Evolutionary conservation across 2,329 filamentous ascomycete species (phyloP).

Genomic region (Colletotrichum neosansevieriae): DNA sequence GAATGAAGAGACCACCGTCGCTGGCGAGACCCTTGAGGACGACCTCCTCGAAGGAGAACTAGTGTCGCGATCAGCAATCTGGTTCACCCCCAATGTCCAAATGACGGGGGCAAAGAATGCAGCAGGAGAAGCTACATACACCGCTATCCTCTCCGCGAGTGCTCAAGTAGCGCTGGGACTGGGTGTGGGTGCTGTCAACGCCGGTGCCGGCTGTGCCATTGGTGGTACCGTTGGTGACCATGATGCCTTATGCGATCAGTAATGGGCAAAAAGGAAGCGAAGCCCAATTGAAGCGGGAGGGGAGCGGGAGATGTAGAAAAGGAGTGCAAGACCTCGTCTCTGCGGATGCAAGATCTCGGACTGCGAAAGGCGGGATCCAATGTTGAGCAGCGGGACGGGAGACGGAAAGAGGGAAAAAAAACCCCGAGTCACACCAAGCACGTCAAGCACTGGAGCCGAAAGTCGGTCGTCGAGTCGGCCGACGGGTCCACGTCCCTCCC

Average conservation of each 20-base stretch:
- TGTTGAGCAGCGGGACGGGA: conserved; percentile 13
- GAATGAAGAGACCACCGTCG: conserved; percentile 91
- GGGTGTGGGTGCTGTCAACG: conserved; percentile 52
- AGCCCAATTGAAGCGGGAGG: conserved; percentile 17
- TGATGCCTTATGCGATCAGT: conserved; percentile 44
- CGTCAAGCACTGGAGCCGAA: conserved; percentile 39
- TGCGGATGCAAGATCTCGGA: conserved; percentile 19
- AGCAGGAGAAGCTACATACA: conserved; percentile 49
- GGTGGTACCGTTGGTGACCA: conserved; percentile 56
- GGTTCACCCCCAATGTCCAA: conserved; percentile 4
- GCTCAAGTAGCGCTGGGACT: conserved; percentile 63
- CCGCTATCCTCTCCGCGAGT: conserved; percentile 64
- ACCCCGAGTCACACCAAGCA: conserved; percentile 35
- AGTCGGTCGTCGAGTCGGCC: conserved; percentile 32
- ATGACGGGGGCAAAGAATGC: conserved; percentile 1
- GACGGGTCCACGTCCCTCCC: not conserved
- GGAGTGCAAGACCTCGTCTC: conserved; percentile 21
- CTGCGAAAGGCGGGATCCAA: conserved; percentile 8
- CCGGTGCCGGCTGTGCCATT: conserved; percentile 44
- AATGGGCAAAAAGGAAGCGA: conserved; percentile 15
- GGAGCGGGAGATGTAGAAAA: not conserved
- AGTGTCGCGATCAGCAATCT: conserved; percentile 36
- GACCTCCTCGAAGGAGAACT: conserved; percentile 92
- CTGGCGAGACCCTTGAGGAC: conserved; percentile 89
- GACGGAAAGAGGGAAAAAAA: conserved; percentile 20